phyloP scores from a whole-genome alignment of 1,284 basidiomycete species.

The Trametes polyzona region DNA sequence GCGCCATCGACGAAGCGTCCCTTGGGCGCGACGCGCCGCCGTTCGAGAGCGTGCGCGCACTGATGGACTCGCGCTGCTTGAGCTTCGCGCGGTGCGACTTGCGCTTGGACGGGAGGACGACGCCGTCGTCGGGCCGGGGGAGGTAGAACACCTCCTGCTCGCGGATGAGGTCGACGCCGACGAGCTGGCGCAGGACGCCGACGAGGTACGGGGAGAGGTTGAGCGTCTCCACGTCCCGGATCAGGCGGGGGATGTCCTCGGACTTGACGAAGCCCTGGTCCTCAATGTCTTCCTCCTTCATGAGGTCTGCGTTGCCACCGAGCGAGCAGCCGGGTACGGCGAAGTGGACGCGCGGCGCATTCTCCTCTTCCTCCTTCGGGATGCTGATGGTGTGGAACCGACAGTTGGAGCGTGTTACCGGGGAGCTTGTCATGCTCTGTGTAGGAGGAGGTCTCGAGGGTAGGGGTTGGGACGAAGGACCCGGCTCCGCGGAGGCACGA shows the following conservation, averaged over 20 bases:
- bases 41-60: conserved; percentile 24
- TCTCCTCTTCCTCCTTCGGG: conserved; percentile 47
- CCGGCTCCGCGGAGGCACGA: conserved; percentile 8
- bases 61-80: conserved; percentile 30
- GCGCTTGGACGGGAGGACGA: conserved; percentile 21
- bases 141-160: conserved; percentile 69
- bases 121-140: conserved; percentile 42
- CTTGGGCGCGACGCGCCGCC: conserved; percentile 21
- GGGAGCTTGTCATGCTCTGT: conserved; percentile 20
- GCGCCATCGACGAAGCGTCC: conserved; percentile 16
- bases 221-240: conserved; percentile 53
- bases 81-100: conserved; percentile 16
- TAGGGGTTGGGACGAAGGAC: conserved; percentile 2
- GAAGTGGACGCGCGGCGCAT: conserved; percentile 55
- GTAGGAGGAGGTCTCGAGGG: not conserved
- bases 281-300: conserved; percentile 59
- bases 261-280: conserved; percentile 59
- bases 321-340: conserved; percentile 70
- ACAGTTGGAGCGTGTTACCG: conserved; percentile 59
- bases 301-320: conserved; percentile 54
- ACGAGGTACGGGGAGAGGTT: conserved; percentile 57
- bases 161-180: conserved; percentile 62
- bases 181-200: conserved; percentile 57
- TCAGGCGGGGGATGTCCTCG: conserved; percentile 51
- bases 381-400: conserved; percentile 68